Conservation (phyloP, 2,329 filamentous ascomycete genomes). For the Incumbomyces lentus region DNA sequence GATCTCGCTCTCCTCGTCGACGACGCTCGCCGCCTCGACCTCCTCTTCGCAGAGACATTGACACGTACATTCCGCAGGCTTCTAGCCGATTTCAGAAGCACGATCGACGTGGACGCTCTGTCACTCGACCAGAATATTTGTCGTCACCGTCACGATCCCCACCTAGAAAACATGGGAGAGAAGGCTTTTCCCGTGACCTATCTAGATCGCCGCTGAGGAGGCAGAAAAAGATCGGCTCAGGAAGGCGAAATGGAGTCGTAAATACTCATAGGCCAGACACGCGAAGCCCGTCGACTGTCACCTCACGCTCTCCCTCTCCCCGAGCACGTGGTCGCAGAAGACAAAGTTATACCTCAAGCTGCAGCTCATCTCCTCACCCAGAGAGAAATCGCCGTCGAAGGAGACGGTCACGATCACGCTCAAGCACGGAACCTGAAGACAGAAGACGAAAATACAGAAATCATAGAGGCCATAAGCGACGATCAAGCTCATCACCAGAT, state of each 20-base stretch:
- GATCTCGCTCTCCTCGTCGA: slow-evolving; percentile 43
- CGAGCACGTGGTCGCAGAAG: slow-evolving; percentile 35
- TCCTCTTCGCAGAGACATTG: slow-evolving; percentile 41
- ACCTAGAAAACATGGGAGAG: slow-evolving; percentile 11
- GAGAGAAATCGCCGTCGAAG: slow-evolving; percentile 22
- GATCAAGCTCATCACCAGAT: slow-evolving; percentile 33
- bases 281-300: slow-evolving; percentile 39
- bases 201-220: slow-evolving; percentile 11
- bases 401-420: slow-evolving; percentile 27
- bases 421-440: slow-evolving; percentile 24
- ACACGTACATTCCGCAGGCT: slow-evolving; percentile 47
- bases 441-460: slow-evolving; percentile 24
- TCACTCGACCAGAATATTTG: slow-evolving; percentile 25
- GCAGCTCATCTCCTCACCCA: slow-evolving; percentile 27
- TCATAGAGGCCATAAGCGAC: slow-evolving; percentile 32
- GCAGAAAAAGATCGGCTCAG: slow-evolving; percentile 29
- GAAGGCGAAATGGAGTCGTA: neutral
- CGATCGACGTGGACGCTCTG: slow-evolving; percentile 22
- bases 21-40: slow-evolving; percentile 37
- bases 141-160: slow-evolving; percentile 26
- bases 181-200: slow-evolving; percentile 7
- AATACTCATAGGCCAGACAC: slow-evolving; percentile 31
- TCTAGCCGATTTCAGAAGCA: slow-evolving; percentile 21
- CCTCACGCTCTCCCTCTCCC: slow-evolving; percentile 46
- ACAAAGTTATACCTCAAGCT: slow-evolving; percentile 31